Evolutionary conservation across 768 basidiomycete genomes (phyloP), one percentile per base, ranked within the genome.

Genomic region (Pleurotus djamor): DNA sequence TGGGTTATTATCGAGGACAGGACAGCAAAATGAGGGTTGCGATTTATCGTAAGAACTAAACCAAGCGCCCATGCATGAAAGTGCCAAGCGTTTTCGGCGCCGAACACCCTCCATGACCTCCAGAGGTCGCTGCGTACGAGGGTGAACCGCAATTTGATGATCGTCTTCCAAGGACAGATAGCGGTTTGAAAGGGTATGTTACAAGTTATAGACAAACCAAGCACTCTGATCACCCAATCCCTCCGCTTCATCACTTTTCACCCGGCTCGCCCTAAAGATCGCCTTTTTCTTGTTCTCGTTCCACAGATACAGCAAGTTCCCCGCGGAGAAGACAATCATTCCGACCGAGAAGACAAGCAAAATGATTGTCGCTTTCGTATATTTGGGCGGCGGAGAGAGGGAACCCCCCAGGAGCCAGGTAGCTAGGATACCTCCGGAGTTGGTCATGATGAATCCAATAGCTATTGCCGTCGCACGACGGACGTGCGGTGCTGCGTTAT

Each of bases 401-500:
- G 72, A 64, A 9, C 83, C 84, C 1, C 21, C 52, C 9, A 52
- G 36, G 7, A 52, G n/a, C 52, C 52, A 52, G 16, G 52, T 52
- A 52, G 52, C 52, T 14, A 87, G 79, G 49, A 88, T 85, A 2
- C 84, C 84, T 9, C 85, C 84, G 0, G 77, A 72, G 65, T 86
- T 87, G 21, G 81, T 81, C 75, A 82, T 76, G 63, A 83, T 82
- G 61, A 84, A 82, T 0, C 78, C 78, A 28, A 86, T 75, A 14
- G 85, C 85, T 52, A 87, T 75, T 36, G 80, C 74, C 0, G 85
- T 85, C 1, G 85, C 87, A 14, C 86, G 79, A 33, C 84, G 75
- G 45, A 77, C 69, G 61, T 84, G 76, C 0, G 86, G 86, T 5
- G 80, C 73, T 5, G 81, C 75, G 71, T 87, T 88, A 70, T 88